A percentile compares a stretch with the other conserved stretches of the same genome.
These are phyloP conservation scores for Carallia pectinifolia DNA, from an alignment of 345 rosid species.

Conservation along the genomic window DNA sequence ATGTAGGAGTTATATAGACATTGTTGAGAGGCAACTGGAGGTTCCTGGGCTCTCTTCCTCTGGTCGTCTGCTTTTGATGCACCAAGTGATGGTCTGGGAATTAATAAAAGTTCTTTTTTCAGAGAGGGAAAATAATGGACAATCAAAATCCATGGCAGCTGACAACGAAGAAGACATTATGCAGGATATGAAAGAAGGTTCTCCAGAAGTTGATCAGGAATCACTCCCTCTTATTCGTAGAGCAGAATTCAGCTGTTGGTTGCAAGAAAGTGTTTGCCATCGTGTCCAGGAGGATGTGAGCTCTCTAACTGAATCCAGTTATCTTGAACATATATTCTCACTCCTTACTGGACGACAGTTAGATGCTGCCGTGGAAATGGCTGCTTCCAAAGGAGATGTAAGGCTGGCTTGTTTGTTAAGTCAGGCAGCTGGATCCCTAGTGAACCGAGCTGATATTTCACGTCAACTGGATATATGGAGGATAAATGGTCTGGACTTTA, in stretches of 20 bases:
- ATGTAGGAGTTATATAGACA: constrained; percentile 73
- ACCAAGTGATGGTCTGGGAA: constrained; percentile 97
- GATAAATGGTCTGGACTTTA: constrained; percentile 82
- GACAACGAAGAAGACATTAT: constrained; percentile 91
- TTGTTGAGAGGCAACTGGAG: constrained; percentile 79
- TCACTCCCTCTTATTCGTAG: constrained; percentile 85
- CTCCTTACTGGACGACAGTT: constrained; percentile 89
- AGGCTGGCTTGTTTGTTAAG: constrained; percentile 92
- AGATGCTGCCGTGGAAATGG: constrained; percentile 82
- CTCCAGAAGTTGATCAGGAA: constrained; percentile 62
- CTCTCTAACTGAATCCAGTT: constrained; percentile 66
- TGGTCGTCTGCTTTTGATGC: constrained; percentile 68
- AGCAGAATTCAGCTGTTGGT: constrained; percentile 93
- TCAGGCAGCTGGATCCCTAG: constrained; percentile 89
- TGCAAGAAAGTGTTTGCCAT: constrained; percentile 87
- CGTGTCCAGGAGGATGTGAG: constrained; percentile 86
- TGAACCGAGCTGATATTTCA: constrained; percentile 65
- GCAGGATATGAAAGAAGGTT: constrained; percentile 72
- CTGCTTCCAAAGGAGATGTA: constrained; percentile 89
- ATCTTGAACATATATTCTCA: constrained; percentile 73
- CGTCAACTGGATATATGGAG: constrained; percentile 85
- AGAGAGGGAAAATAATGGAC: constrained; percentile 61
- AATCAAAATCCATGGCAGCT: constrained; percentile 50
- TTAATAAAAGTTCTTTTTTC: constrained; percentile 87
- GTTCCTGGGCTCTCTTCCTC: constrained; percentile 66